Base-by-base conservation (phyloP, 176 grass and related monocot species). In the Carex myosuroides region DNA sequence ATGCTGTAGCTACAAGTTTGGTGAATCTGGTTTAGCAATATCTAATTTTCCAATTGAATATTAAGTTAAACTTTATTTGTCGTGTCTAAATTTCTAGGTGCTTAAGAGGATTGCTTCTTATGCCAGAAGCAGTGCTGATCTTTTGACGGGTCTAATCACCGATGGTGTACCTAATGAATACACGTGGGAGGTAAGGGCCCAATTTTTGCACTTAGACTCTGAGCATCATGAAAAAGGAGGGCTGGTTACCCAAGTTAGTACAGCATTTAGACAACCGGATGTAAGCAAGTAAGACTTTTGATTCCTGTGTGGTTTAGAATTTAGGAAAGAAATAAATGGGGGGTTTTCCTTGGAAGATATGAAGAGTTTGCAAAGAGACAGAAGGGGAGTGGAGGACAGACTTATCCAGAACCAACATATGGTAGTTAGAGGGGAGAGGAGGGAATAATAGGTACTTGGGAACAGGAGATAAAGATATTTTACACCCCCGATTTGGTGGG, bases 71-170 rank as follows among this genome's bases (percentile, higher is more conserved):
- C 12, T 63, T 42, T 60, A 46, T 63, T 54, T 68, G 35, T 67
- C 1, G 11, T 50, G 16, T 68, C 48, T 83, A 67, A 64, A 44
- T 82, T 64, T 46, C 6, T 85, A 98, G 96, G 80, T 93, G 52
- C 92, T 98, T 83, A 95, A 93, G 85, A 88, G 96, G 64, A 88
- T 98, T 17, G 89, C 79, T 85, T 83, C 88, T 53, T 98, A 98
- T 64, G 93, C 96, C 56, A 89, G 87, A 89, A 98, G 93, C 84
- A 98, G 96, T 55, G 84, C 92, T 20, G 91, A 95, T 10, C 89
- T 98, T 82, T 85, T 95, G 56, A 89, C 89, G 22, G 87, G 92
- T 86, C 86, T 95, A 85, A 95, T 95, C 80, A 62, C 88, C 9
- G 54, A 83, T 74, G 91, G 83, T 83, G 86, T 80, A 71, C 83